phyloP scores from a whole-genome alignment of 345 rosid species.

The Clausena lansium region DNA sequence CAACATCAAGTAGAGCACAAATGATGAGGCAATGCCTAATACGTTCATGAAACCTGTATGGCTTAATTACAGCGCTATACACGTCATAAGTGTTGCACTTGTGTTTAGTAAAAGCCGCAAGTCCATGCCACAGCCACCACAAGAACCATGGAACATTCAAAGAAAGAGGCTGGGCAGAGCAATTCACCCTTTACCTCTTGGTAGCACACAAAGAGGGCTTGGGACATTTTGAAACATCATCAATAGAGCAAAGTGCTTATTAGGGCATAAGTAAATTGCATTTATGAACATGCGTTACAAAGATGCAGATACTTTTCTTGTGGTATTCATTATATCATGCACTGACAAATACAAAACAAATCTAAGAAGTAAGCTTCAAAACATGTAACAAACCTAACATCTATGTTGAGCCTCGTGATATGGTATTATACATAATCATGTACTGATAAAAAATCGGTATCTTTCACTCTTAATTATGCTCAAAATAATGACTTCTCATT shows the following conservation, averaged over 20 bases:
- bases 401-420: neutral
- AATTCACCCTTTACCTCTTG: neutral
- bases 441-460: slow-evolving; percentile 3
- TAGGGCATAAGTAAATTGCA: neutral
- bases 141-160: no score
- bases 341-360: neutral
- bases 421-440: slow-evolving; percentile 2
- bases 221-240: neutral
- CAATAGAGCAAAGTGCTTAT: neutral
- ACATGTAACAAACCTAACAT: slow-evolving; percentile 4
- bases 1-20: no score
- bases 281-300: neutral
- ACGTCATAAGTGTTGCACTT: no score
- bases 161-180: no score
- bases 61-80: no score
- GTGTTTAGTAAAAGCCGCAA: no score
- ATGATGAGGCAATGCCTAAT: no score
- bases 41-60: no score
- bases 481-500: slow-evolving; percentile 10
- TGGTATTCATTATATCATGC: neutral
- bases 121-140: no score
- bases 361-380: neutral
- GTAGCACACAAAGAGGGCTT: neutral
- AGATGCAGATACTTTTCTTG: neutral
- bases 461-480: neutral